Evolutionary conservation across 1,139 yeast genomes (phyloP), one percentile per base, ranked within the genome.

Genomic region (Yamadazyma jaroonii): DNA sequence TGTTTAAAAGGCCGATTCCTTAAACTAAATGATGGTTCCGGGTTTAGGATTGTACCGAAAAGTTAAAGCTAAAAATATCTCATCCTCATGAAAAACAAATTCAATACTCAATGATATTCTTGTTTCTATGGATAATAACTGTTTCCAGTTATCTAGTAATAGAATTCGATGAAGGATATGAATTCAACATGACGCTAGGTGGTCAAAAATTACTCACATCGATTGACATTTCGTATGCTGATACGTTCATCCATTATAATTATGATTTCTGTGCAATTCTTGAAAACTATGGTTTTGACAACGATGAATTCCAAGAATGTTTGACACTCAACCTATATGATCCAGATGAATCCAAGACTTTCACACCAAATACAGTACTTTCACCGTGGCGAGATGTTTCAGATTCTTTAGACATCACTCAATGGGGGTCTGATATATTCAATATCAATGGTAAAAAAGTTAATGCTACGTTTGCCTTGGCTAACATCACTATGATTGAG

Each of bases 341-440:
- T 14, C 11, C n/a, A 8, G 8, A 14, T 4, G 24, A 22, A 10
- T 14, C 28, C 10, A 9, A 12, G 11, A 21, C 13, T 3, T 17
- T 12, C 10, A 7, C 15, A 9, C 30, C 12, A 10, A 23, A 26
- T 31, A 7, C 9, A 6, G 4, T 11, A 1, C 20, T 33, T 8
- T 12, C 25, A 7, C 17, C 32, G 6, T 35, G 38, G 38, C 20
- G 31, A 3, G 38, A 35, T 31, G 13, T 2, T 20, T 25, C 22
- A 11, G 22, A 22, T 11, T 17, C 15, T 6, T 5, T 27, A 3
- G 12, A 6, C 2, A 25, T 31, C 9, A 10, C 9, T 9, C 7
- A 8, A 14, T 31, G 38, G 35, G 38, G 38, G 13, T 13, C 27
- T 2, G 38, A 31, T 14, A 12, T 26, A 2, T 30, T 35, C 6